Evolutionary conservation across 331 rosid species (phyloP), one percentile per base, ranked within the genome.

Genomic region (Rhamnella rubrinervis): DNA sequence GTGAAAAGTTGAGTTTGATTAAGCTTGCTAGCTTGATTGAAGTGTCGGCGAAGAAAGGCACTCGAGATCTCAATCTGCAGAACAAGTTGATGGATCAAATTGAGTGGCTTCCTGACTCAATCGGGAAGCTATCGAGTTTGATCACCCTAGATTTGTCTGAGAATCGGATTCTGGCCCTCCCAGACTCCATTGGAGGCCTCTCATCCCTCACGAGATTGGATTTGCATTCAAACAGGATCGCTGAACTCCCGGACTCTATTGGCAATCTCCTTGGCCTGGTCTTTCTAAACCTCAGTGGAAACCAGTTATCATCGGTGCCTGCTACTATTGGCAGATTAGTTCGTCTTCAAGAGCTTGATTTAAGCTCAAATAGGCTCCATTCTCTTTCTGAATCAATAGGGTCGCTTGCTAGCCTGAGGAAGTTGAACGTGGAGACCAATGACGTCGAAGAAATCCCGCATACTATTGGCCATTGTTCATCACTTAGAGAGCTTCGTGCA

Each of bases 401-500:
- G 18, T 85, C 96, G 16, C 92, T 92, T 57, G 77, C 79, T 71
- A 85, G 82, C 77, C 80, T 92, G 7, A 82, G 79, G 77, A 74
- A 55, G 70, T 75, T 89, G 83, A 85, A 81, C 74, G 89, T 87
- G 74, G 97, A 89, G 79, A 87, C 92, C 15, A 92, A 92, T 84
- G 85, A 89, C 71, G 78, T 92, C 23, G 97, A 92, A 39, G 97
- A 92, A 70, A 79, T 92, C 58, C 97, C 97, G 19, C 83, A 89
- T 61, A 82, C 90, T 46, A 80, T 92, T 40, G 97, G 95, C 51
- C 86, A 81, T 56, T 92, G 96, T 76, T 46, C 90, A 25, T 84
- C 90, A 7, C 91, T 92, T 28, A 80, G 69, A 58, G 97, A 87
- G 86, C 89, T 92, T 59, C 87, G 26, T 7, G 81, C 88, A 2